phyloP scores from a whole-genome alignment of 257 asterid genomes.

The Salvia splendens region DNA sequence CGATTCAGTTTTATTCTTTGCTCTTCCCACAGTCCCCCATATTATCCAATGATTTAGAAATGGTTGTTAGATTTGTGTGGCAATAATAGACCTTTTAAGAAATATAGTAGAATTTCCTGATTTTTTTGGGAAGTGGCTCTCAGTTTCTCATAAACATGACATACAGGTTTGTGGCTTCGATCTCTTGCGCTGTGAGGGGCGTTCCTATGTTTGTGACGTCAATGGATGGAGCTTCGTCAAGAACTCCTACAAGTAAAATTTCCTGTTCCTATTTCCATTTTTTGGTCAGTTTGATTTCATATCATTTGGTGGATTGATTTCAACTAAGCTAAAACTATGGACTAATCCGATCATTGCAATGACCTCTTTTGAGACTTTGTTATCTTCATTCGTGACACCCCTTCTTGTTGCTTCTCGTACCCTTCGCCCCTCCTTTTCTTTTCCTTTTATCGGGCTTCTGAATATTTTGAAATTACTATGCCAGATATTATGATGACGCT shows the following conservation, averaged over 20 bases:
- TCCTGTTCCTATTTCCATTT: conserved; percentile 16
- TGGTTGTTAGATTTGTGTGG: neutral
- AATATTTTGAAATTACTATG: conserved; percentile 24
- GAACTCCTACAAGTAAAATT: conserved; percentile 85
- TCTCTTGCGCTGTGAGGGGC: conserved; percentile 95
- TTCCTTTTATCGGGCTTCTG: conserved; percentile 10
- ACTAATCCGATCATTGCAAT: neutral
- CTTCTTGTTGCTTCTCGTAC: no score
- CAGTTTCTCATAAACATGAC: neutral
- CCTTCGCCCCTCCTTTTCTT: neutral
- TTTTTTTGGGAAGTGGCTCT: neutral
- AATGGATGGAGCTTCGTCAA: conserved; percentile 99
- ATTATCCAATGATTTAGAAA: conserved; percentile 5
- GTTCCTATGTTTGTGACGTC: conserved; percentile 96
- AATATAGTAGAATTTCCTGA: neutral
- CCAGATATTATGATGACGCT: conserved; percentile 91
- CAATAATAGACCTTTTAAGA: neutral
- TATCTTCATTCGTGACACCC: neutral
- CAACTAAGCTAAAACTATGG: neutral
- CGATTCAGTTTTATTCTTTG: neutral
- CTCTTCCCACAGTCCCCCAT: no score
- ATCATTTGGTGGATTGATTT: conserved; percentile 9
- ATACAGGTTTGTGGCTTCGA: conserved; percentile 95
- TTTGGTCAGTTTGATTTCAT: neutral
- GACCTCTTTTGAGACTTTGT: neutral